These are phyloP conservation scores for Aspergillus cristatus DNA, from an alignment of 495 filamentous ascomycete genomes.

Conservation along the genomic window DNA sequence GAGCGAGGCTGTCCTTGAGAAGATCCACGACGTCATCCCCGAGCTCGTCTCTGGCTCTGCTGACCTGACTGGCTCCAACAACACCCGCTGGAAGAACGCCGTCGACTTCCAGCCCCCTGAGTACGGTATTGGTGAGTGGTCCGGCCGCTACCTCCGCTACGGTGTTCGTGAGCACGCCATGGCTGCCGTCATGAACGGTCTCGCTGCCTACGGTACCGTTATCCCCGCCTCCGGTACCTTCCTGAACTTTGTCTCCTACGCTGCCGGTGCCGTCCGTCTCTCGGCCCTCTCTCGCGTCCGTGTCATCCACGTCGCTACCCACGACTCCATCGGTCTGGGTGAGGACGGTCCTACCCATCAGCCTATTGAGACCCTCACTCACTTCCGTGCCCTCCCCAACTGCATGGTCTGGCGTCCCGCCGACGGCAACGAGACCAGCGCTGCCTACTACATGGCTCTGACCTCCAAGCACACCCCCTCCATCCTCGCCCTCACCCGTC, in stretches of 20 bases:
- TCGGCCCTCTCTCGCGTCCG: slow-evolving; percentile 87
- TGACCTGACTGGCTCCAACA: slow-evolving; percentile 96
- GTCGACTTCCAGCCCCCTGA: slow-evolving; percentile 94
- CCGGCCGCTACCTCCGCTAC: slow-evolving; percentile 91
- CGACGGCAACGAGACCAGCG: slow-evolving; percentile 96
- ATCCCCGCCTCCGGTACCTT: slow-evolving; percentile 94
- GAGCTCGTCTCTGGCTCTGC: slow-evolving; percentile 94
- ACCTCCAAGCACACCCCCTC: slow-evolving; percentile 84
- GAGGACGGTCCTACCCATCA: slow-evolving; percentile 99
- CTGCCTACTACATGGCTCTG: slow-evolving; percentile 93
- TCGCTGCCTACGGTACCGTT: slow-evolving; percentile 89
- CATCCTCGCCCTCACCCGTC: slow-evolving; percentile 90
- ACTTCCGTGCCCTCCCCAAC: slow-evolving; percentile 99
- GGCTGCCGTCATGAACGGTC: slow-evolving; percentile 97
- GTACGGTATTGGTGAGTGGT: slow-evolving; percentile 74
- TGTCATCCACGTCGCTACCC: slow-evolving; percentile 92
- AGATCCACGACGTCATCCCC: slow-evolving; percentile 73
- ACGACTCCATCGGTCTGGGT: slow-evolving; percentile 98
- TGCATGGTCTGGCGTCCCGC: slow-evolving; percentile 99
- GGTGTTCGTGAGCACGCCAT: slow-evolving; percentile 97
- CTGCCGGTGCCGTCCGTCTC: slow-evolving; percentile 88
- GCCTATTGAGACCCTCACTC: slow-evolving; percentile 97
- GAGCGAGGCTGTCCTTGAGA: slow-evolving; percentile 86
- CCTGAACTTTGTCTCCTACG: slow-evolving; percentile 99
- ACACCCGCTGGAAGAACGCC: slow-evolving; percentile 95